A percentile compares a stretch with the other conserved stretches of the same genome.
Evolutionary conservation across 176 grass and related monocot genomes (phyloP).

Genomic region (Triticum timopheevii): DNA sequence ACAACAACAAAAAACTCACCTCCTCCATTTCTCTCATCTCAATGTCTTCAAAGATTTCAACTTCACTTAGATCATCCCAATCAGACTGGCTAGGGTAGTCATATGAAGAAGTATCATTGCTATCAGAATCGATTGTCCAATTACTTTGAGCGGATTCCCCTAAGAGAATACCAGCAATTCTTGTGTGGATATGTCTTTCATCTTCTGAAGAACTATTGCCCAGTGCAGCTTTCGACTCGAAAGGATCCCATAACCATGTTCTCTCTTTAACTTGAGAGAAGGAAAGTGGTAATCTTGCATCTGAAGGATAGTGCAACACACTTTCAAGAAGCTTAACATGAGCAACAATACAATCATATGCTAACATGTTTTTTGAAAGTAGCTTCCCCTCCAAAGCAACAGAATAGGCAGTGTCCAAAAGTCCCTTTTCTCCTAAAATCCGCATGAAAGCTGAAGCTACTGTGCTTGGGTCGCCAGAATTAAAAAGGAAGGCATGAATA

Average conservation of each 20-base stretch:
- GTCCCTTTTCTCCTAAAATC: slow-evolving; percentile 56
- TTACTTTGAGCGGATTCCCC: slow-evolving; percentile 49
- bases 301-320: slow-evolving; percentile 77
- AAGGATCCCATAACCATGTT: slow-evolving; percentile 81
- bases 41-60: slow-evolving; percentile 78
- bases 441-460: slow-evolving; percentile 55
- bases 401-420: slow-evolving; percentile 59
- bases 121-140: slow-evolving; percentile 37
- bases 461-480: slow-evolving; percentile 52
- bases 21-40: slow-evolving; percentile 84
- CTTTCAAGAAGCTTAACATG: slow-evolving; percentile 89
- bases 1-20: slow-evolving; percentile 40
- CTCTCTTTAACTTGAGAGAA: slow-evolving; percentile 69
- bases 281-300: slow-evolving; percentile 61
- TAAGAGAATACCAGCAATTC: slow-evolving; percentile 51
- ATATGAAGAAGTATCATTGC: slow-evolving; percentile 52
- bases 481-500: slow-evolving; percentile 73
- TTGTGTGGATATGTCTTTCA: slow-evolving; percentile 31
- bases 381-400: slow-evolving; percentile 64
- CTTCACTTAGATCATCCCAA: slow-evolving; percentile 75
- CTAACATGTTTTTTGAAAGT: slow-evolving; percentile 86
- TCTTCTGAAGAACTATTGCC: slow-evolving; percentile 31
- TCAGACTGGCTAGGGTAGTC: slow-evolving; percentile 67
- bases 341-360: slow-evolving; percentile 70
- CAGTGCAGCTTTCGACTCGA: slow-evolving; percentile 50